phyloP scores from a whole-genome alignment of 148 eudicot species.

The Suaeda aralocaspica region DNA sequence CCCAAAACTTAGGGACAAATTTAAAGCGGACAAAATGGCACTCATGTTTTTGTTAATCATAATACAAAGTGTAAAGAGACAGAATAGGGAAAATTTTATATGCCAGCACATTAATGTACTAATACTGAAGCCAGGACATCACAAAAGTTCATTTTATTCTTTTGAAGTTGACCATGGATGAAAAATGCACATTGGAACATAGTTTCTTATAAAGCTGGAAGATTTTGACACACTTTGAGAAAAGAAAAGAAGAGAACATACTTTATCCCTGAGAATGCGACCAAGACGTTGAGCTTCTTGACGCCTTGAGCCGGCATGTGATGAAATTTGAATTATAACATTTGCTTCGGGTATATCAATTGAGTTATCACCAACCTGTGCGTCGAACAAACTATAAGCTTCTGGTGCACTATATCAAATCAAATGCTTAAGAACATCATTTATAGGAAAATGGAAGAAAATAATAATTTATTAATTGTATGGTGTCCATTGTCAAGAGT shows the following conservation, averaged over 20 bases:
- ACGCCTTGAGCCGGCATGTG: conserved; percentile 99
- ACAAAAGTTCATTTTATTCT: background rate
- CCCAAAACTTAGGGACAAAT: background rate
- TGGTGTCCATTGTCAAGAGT: background rate
- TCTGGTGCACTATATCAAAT: background rate
- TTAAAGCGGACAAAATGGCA: background rate
- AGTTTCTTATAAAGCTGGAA: too few species aligned
- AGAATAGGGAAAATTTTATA: background rate
- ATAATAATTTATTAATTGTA: background rate
- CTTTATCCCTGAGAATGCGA: too few species aligned
- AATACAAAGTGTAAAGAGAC: background rate
- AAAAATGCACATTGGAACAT: background rate
- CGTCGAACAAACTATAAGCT: conserved; percentile 10
- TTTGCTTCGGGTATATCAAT: conserved; percentile 78
- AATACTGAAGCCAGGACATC: too few species aligned
- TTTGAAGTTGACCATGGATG: background rate
- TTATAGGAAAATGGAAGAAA: background rate
- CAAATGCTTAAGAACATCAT: background rate
- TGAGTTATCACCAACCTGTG: conserved; percentile 67
- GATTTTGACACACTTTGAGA: too few species aligned
- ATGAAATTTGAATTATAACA: conserved; percentile 92
- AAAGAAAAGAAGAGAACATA: too few species aligned
- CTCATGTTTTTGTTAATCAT: background rate
- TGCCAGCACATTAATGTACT: too few species aligned
- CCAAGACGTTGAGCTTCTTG: conserved; percentile 98